Percentiles rank a stretch among this genome's conserved stretches.
Conservation (phyloP, 148 eudicot genomes). For the Simmondsia chinensis region DNA sequence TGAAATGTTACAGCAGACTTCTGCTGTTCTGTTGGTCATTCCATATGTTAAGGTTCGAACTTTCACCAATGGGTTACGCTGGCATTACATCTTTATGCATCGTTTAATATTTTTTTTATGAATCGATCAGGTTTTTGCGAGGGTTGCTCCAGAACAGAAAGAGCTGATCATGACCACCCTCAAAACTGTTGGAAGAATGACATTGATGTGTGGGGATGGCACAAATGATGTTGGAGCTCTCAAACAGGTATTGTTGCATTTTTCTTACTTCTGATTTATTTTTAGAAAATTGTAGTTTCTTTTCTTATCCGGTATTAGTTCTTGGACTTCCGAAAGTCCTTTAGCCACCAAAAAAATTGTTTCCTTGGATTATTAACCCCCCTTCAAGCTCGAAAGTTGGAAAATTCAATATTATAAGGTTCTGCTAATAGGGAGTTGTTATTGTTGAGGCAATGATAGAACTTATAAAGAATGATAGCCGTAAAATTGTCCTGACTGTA, state of each 20-base stretch:
- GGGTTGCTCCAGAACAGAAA: conserved; percentile 97
- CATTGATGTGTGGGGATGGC: conserved; percentile 98
- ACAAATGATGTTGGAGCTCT: conserved; percentile 97
- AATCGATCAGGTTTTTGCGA: conserved; percentile 72
- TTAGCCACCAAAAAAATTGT: no score
- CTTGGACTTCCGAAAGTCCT: no score
- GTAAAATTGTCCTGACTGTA: no score
- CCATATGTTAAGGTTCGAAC: conserved; percentile 79
- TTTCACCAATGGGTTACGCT: neutral
- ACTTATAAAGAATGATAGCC: no score
- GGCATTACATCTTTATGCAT: no score
- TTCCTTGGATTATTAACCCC: no score
- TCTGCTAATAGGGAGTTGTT: no score
- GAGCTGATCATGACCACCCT: conserved; percentile 93
- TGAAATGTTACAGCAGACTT: conserved; percentile 82
- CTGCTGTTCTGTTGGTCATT: conserved; percentile 63
- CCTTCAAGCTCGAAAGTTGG: no score
- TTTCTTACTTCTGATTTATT: neutral
- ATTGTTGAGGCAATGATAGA: no score
- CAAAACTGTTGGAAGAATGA: conserved; percentile 80
- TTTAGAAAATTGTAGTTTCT: no score
- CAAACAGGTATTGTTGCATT: conserved; percentile 53
- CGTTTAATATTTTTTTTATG: neutral
- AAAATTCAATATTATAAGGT: no score
- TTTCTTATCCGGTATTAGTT: no score